phyloP scores from a whole-genome alignment of 2,329 filamentous ascomycete species.

The Xenoacremonium recifei region DNA sequence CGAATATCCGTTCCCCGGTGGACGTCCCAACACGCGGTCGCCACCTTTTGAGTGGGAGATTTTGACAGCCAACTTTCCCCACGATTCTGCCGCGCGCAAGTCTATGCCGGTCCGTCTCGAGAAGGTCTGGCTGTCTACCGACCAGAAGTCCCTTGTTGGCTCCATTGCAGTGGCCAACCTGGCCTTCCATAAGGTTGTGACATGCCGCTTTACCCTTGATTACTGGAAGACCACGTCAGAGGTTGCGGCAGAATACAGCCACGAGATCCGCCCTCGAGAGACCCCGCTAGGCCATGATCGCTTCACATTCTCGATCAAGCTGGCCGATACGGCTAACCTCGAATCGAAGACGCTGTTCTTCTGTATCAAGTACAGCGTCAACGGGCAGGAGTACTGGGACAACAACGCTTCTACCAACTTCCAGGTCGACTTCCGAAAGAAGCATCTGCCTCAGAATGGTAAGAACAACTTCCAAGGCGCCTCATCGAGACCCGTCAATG shows the following conservation, averaged over 20 bases:
- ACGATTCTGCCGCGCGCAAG: constrained; percentile 51
- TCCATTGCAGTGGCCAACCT: constrained; percentile 84
- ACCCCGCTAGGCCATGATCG: constrained; percentile 71
- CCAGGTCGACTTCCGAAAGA: constrained; percentile 90
- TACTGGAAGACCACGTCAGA: constrained; percentile 99
- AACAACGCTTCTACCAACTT: constrained; percentile 88
- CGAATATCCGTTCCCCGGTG: constrained; percentile 80
- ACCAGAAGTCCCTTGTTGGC: constrained; percentile 84
- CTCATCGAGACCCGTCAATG: constrained; percentile 47
- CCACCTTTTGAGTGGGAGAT: constrained; percentile 84
- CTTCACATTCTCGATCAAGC: constrained; percentile 91
- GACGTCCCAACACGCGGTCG: constrained; percentile 37
- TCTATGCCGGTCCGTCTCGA: constrained; percentile 75
- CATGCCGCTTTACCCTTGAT: constrained; percentile 93
- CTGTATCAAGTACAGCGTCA: constrained; percentile 84
- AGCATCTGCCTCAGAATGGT: constrained; percentile 60
- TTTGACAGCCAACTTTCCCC: constrained; percentile 77
- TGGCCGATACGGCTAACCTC: constrained; percentile 86
- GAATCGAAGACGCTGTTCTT: constrained; percentile 91
- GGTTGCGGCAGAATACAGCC: constrained; percentile 81
- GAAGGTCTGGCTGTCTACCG: constrained; percentile 79
- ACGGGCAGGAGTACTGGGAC: constrained; percentile 89
- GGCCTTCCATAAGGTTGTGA: constrained; percentile 82
- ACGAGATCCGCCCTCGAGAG: constrained; percentile 70
- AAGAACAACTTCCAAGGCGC: constrained; percentile 54